Conservation (phyloP, 345 rosid species). For the Noccaea caerulescens region DNA sequence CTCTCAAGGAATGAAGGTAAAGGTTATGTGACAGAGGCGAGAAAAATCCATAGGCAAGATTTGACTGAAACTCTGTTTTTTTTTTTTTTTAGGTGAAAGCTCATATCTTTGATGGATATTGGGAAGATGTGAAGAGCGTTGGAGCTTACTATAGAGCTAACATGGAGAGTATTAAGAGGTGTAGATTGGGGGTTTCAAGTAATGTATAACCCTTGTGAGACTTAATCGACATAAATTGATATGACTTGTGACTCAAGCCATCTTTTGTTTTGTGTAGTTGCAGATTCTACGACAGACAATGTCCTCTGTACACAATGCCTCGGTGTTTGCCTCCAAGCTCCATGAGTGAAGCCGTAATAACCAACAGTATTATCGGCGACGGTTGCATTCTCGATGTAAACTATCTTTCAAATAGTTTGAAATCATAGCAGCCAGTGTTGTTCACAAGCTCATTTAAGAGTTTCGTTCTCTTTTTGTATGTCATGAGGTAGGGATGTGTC, state of each 20-base stretch:
- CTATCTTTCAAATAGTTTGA: conserved; percentile 24
- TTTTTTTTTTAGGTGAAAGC: conserved; percentile 60
- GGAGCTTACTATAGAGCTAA: conserved; percentile 74
- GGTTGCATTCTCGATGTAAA: conserved; percentile 80
- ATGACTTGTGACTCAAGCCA: conserved; percentile 41
- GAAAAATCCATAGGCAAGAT: not conserved
- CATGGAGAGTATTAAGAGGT: conserved; percentile 68
- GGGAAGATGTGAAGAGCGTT: conserved; percentile 79
- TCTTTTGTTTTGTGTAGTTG: conserved; percentile 20
- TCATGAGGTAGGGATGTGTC: conserved; percentile 62
- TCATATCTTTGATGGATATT: conserved; percentile 66
- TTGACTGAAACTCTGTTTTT: conserved; percentile 7
- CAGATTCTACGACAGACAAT: conserved; percentile 67
- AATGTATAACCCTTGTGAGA: conserved; percentile 7
- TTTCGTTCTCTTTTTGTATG: conserved; percentile 7
- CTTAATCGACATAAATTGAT: not conserved
- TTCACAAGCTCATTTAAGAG: conserved; percentile 8
- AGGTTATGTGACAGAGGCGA: conserved; percentile 10
- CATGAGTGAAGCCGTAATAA: conserved; percentile 57
- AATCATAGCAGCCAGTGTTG: conserved; percentile 22
- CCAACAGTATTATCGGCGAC: conserved; percentile 69
- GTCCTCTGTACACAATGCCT: conserved; percentile 69
- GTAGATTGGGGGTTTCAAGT: conserved; percentile 47
- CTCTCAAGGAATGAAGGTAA: conserved; percentile 75
- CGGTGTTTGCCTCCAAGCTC: conserved; percentile 73